phyloP scores from a whole-genome alignment of 768 basidiomycete species.

The Mycena crocata region DNA sequence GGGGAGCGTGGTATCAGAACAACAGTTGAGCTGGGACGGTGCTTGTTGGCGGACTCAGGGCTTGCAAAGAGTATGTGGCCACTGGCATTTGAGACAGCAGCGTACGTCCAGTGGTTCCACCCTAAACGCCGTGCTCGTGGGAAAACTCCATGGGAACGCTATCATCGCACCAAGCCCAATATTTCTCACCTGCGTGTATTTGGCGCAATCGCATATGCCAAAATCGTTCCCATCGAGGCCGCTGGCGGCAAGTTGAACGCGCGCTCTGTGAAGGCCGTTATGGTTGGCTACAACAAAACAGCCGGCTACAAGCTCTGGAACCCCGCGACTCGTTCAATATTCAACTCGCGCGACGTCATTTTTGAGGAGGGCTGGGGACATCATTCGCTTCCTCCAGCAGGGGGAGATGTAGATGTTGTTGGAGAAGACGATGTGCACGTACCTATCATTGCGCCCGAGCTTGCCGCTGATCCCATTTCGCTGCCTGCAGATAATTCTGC shows the following conservation, averaged over 20 bases:
- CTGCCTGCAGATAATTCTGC: too few relatives aligned
- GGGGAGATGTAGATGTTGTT: too few relatives aligned
- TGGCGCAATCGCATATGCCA: constrained; percentile 44
- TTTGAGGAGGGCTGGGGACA: constrained; percentile 39
- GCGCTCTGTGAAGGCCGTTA: constrained; percentile 28
- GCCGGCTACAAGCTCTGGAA: constrained; percentile 37
- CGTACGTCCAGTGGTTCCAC: constrained; percentile 33
- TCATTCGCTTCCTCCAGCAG: too few relatives aligned
- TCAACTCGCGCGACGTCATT: constrained; percentile 34
- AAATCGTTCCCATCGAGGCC: constrained; percentile 22
- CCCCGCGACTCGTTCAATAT: constrained; percentile 17
- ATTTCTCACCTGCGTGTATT: constrained; percentile 44
- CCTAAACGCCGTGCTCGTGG: constrained; percentile 10
- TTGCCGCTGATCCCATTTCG: not conserved
- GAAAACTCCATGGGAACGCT: constrained; percentile 29
- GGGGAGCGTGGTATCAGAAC: constrained; percentile 44
- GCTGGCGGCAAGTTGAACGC: constrained; percentile 24
- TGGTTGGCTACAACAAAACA: constrained; percentile 37
- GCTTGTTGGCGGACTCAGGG: constrained; percentile 36
- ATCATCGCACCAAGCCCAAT: constrained; percentile 34
- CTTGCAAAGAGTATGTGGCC: constrained; percentile 38
- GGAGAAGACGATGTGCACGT: not conserved
- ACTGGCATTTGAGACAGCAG: constrained; percentile 24
- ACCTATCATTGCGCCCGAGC: not conserved
- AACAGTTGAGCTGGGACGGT: constrained; percentile 37